Evolutionary conservation across 257 asterid species (phyloP).

Genomic region (Asclepias syriaca): DNA sequence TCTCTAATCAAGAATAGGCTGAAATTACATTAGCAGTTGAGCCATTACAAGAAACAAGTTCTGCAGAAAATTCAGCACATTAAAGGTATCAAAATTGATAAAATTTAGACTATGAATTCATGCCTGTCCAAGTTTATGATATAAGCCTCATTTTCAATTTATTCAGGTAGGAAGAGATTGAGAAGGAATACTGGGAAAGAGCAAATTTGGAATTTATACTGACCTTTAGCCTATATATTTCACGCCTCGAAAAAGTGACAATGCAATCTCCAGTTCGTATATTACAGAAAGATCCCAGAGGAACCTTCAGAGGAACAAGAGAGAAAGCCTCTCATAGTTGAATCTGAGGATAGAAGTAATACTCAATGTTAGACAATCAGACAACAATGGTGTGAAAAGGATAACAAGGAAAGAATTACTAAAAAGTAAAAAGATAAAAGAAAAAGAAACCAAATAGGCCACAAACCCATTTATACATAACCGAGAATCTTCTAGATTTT

Average conservation of each 20-base stretch:
- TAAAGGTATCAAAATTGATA: neutral
- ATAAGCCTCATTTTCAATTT: neutral
- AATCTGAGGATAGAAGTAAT: constrained; percentile 45
- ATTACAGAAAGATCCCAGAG: constrained; percentile 70
- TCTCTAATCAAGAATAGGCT: neutral
- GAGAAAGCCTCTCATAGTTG: constrained; percentile 90
- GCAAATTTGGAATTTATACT: constrained; percentile 5
- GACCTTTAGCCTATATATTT: constrained; percentile 77
- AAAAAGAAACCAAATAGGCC: neutral
- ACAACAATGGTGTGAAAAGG: neutral
- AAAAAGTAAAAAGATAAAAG: neutral
- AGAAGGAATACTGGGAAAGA: neutral
- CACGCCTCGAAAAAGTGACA: constrained; percentile 81
- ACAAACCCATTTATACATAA: neutral
- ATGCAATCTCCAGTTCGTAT: constrained; percentile 81
- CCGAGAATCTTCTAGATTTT: neutral
- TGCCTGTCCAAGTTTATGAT: neutral
- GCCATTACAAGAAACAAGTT: neutral
- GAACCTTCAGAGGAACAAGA: constrained; percentile 65
- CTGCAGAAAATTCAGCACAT: neutral
- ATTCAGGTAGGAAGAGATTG: neutral
- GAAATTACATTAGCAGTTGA: neutral
- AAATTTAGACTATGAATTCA: neutral
- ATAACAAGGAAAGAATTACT: neutral
- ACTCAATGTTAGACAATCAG: neutral